Percentiles rank a stretch among this genome's conserved stretches.
These are phyloP conservation scores for Chondrus crispus DNA, from an alignment of 23 red algal genomes.

Conservation along the genomic window DNA sequence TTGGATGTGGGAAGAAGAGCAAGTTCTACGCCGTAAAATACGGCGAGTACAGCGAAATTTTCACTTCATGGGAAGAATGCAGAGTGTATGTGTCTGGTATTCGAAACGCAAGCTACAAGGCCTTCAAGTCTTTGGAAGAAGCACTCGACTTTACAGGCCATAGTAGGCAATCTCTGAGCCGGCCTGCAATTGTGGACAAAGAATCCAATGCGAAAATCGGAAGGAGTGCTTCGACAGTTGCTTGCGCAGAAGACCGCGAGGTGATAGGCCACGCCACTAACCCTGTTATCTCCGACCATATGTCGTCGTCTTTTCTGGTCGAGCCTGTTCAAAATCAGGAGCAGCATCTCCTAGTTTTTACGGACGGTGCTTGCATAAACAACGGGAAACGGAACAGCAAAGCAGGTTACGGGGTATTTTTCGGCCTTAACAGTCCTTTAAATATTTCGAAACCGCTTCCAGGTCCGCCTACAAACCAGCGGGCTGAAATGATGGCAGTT, in stretches of 20 bases:
- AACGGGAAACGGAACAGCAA: slow-evolving; percentile 49
- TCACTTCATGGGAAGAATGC: background rate
- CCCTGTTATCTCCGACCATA: background rate
- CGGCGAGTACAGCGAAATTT: no score
- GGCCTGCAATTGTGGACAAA: background rate
- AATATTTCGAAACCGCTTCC: slow-evolving; percentile 64
- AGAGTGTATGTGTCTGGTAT: background rate
- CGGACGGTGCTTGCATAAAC: slow-evolving; percentile 78
- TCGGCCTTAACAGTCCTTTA: slow-evolving; percentile 48
- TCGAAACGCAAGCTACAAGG: background rate
- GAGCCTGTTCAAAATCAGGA: no score
- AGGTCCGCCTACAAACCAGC: slow-evolving; percentile 75
- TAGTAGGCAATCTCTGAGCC: background rate
- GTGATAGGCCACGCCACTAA: background rate
- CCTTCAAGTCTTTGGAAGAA: background rate
- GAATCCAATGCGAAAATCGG: background rate
- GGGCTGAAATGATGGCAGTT: slow-evolving; percentile 85
- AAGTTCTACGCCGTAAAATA: background rate
- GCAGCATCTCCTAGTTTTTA: slow-evolving; percentile 27
- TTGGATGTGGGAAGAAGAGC: background rate
- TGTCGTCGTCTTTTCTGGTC: background rate
- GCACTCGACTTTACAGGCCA: background rate
- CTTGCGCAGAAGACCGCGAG: background rate
- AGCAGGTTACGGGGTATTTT: slow-evolving; percentile 79
- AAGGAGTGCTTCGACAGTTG: background rate